Evolutionary conservation across 495 filamentous ascomycete species (phyloP), one percentile per base, ranked within the genome.

Genomic region (Penicillium canescens): DNA sequence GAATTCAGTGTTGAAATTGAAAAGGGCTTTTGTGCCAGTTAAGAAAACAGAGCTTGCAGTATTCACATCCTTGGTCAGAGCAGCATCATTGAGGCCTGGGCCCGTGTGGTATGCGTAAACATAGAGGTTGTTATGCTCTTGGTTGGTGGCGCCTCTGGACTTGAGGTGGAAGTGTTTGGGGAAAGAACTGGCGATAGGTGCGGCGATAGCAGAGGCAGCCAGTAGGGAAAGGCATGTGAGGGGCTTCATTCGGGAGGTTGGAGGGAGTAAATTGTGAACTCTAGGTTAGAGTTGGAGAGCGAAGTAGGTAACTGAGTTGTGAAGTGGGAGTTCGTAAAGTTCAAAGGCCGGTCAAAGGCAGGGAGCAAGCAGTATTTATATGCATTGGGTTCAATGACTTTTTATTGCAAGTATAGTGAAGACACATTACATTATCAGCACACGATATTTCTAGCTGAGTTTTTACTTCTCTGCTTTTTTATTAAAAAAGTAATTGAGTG

Each of bases 81-180:
- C 72, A 33, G 72, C 72, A 56, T 81, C 78, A 37, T 74, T n/a
- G 14, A 74, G 45, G 10, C 73, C 78, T 11, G 77, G 73, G 23
- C 77, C 78, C 8, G 75, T 78, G 67, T 80, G 77, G 52, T 79
- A 80, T 55, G 67, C 57, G 20, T 68, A 65, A 38, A 78, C 65
- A 37, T 74, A 80, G 45, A 80, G 76, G 46, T 72, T 54, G 56
- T 77, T 75, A 56, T 72, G 65, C 0, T 67, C 50, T 2, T 60
- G 28, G 51, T 67, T 67, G 9, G 33, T 42, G 18, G 74, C 61
- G 11, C 61, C 71, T 2, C 55, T 55, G 10, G 74, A 77, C 65
- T 78, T 78, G 34, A 81, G 65, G 42, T 71, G 62, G 60, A 79
- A 81, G 14, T 62, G 52, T 18, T 61, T 62, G 3, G 62, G 6